Conservation (phyloP, 2,329 filamentous ascomycete species). For the Colletotrichum musae region DNA sequence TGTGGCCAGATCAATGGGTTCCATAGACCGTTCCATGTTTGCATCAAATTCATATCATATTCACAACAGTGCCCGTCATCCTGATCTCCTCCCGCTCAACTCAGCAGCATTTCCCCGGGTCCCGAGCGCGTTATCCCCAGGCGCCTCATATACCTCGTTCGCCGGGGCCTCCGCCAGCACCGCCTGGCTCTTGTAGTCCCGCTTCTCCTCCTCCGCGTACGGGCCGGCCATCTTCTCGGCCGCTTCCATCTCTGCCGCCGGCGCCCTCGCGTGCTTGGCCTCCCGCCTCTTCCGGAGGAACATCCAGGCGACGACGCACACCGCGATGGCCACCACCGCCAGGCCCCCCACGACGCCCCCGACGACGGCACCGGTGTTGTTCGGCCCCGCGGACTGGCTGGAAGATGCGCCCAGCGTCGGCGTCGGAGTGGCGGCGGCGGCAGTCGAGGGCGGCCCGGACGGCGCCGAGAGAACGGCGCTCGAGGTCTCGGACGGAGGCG, state of each 20-base stretch:
- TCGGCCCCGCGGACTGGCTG: neutral
- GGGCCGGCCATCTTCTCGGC: neutral
- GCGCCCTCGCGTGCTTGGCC: neutral
- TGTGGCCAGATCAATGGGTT: too few species aligned
- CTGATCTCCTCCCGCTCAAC: neutral
- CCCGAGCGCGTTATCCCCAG: neutral
- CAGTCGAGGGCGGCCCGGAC: neutral
- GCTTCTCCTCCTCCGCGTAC: neutral
- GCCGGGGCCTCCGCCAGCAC: neutral
- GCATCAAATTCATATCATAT: too few species aligned
- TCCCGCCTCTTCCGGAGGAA: constrained; percentile 7
- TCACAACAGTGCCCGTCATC: too few species aligned
- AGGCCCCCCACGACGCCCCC: neutral
- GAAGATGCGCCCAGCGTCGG: neutral
- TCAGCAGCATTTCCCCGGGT: neutral
- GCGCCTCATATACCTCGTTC: neutral
- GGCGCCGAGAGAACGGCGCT: neutral
- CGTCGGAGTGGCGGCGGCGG: neutral
- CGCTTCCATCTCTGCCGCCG: neutral
- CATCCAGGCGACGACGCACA: constrained; percentile 15
- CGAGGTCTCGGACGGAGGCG: neutral
- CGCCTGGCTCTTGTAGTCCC: neutral
- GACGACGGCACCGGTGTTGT: neutral
- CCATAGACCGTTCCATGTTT: too few species aligned
- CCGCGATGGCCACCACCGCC: constrained; percentile 1